Percentiles rank a stretch among this genome's conserved stretches.
Conservation (phyloP, 108 stramenopile species). For the Aurantiochytrium sp. region DNA sequence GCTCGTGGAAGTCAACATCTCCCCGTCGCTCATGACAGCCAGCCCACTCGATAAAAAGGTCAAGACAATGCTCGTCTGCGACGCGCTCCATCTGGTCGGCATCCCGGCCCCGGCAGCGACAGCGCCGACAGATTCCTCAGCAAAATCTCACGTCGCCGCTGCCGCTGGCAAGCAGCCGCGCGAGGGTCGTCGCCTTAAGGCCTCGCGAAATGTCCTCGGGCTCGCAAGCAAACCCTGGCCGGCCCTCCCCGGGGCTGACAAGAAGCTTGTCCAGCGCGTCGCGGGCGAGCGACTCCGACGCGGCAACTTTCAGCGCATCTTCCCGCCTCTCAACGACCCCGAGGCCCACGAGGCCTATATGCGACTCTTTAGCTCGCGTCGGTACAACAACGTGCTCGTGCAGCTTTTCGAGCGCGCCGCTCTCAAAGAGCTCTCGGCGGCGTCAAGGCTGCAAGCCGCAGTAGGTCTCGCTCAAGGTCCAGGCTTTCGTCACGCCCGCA, state of each 20-base stretch:
- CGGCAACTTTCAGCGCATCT: background rate
- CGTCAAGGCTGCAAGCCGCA: background rate
- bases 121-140: background rate
- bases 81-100: conserved; percentile 33
- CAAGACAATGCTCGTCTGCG: conserved; percentile 44
- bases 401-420: background rate
- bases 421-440: background rate
- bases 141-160: background rate
- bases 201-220: background rate
- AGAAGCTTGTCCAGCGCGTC: background rate
- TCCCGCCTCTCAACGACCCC: background rate
- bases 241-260: background rate
- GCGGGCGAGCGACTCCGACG: background rate
- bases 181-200: background rate
- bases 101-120: background rate
- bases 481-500: background rate
- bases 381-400: background rate
- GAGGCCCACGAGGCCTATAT: background rate
- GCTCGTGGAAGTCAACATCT: conserved; percentile 60
- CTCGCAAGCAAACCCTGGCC: background rate
- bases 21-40: conserved; percentile 62
- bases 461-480: background rate
- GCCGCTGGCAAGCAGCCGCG: background rate
- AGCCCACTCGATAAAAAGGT: conserved; percentile 49
- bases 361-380: background rate